A percentile compares a stretch with the other conserved stretches of the same genome.
These are phyloP conservation scores for Stagonosporopsis rhizophila DNA, from an alignment of 2,329 filamentous ascomycete species.

Conservation along the genomic window DNA sequence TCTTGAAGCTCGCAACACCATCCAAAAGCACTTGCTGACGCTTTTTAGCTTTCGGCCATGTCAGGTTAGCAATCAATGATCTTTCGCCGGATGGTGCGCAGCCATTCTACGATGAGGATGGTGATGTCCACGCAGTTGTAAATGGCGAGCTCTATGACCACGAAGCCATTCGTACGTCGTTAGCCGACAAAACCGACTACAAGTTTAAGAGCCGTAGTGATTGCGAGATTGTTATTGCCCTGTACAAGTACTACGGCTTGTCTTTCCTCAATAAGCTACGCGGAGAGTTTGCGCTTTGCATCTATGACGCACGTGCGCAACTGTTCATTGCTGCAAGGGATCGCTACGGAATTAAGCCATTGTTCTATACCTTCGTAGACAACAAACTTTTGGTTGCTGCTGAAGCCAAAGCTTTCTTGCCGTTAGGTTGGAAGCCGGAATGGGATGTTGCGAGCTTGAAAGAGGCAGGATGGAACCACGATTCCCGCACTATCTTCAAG, in stretches of 20 bases:
- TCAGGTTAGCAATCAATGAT: slow-evolving; percentile 34
- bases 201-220: slow-evolving; percentile 57
- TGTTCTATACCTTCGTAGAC: slow-evolving; percentile 57
- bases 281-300: slow-evolving; percentile 62
- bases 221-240: slow-evolving; percentile 60
- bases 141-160: slow-evolving; percentile 67
- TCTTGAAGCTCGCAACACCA: neutral
- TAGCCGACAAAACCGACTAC: slow-evolving; percentile 46
- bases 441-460: slow-evolving; percentile 60
- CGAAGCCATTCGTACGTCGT: slow-evolving; percentile 52
- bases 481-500: slow-evolving; percentile 58
- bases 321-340: slow-evolving; percentile 60
- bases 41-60: slow-evolving; percentile 27
- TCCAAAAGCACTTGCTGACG: slow-evolving; percentile 3
- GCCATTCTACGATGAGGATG: slow-evolving; percentile 28
- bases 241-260: slow-evolving; percentile 55
- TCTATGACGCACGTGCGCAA: slow-evolving; percentile 55
- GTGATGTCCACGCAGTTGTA: slow-evolving; percentile 60
- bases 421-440: slow-evolving; percentile 59
- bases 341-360: slow-evolving; percentile 64
- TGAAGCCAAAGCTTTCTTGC: slow-evolving; percentile 62
- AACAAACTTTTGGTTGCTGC: slow-evolving; percentile 57
- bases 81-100: slow-evolving; percentile 27
- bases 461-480: slow-evolving; percentile 54
- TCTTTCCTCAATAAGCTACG: slow-evolving; percentile 56